Base-by-base conservation (phyloP, 208 protist genomes). In the Leishmania mexicana region DNA sequence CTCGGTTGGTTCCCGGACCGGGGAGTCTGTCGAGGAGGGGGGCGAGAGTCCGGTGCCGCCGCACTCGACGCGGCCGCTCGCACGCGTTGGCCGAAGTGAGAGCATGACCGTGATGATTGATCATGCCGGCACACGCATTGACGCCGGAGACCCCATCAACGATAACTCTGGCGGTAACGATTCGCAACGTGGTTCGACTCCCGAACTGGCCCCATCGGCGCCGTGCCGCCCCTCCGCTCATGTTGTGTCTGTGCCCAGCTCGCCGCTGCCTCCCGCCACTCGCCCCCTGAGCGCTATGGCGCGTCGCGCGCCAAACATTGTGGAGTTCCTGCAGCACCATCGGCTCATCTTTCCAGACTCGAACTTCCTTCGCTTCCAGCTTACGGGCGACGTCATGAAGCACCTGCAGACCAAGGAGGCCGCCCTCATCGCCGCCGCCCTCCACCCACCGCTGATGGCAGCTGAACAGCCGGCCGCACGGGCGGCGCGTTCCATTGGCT, bases 351-450 rank as follows among this genome's bases (percentile, higher is more conserved):
- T 88, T 47, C 86, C 87, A 24, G 85, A 76, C 57, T 92, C 92
- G 3, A 91, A 92, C 47, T 94, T 92, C 76, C 84, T 96, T 42
- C 86, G 87, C 53, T 80, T 91, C 40, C 90, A 92, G n/a, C 80
- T 84, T 19, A 88, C 88, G 31, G 79, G 79, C 19, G 67, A 90
- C 19, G 89, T 91, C 13, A 75, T 88, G 77, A 76, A 45, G 79
- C 81, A 71, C 57, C 70, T 92, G 40, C 81, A 81, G 65, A 73
- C 64, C 13, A 77, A 71, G 3, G 71, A 87, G 54, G 35, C 79
- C 21, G 65, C 84, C 31, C 42, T 73, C 49, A 83, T 81, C 76
- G 79, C 75, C 28, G 71, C 80, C 13, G 81, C 78, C 3, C 42
- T 81, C 2, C 75, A 73, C 3, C 76, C 76, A 7, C 0, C 84